phyloP scores from a whole-genome alignment of 352 stramenopile species.

The Phytophthora gonapodyides region DNA sequence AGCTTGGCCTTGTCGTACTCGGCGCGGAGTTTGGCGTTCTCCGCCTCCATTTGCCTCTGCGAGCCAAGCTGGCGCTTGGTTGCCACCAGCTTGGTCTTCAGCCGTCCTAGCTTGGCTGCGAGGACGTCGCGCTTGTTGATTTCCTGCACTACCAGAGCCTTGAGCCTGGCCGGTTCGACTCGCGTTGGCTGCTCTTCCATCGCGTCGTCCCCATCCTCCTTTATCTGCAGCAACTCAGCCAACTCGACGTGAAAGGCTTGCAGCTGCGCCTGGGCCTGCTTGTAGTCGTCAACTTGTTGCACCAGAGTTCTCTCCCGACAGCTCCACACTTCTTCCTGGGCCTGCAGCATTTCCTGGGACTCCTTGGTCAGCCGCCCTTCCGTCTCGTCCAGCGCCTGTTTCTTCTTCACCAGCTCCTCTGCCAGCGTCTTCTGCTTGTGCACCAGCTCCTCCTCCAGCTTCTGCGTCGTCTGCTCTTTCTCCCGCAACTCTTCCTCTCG shows the following conservation, averaged over 20 bases:
- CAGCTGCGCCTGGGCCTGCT: constrained; percentile 27
- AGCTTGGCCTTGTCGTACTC: constrained; percentile 67
- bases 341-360: constrained; percentile 36
- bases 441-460: constrained; percentile 37
- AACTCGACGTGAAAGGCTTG: constrained; percentile 48
- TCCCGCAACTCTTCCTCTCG: constrained; percentile 16
- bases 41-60: constrained; percentile 48
- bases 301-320: constrained; percentile 29
- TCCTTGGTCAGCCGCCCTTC: constrained; percentile 30
- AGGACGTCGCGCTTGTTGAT: constrained; percentile 35
- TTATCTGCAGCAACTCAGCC: constrained; percentile 34
- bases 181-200: constrained; percentile 11
- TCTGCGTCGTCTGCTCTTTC: constrained; percentile 18
- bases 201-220: not conserved
- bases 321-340: constrained; percentile 39
- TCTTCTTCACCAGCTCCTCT: constrained; percentile 34
- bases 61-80: constrained; percentile 46
- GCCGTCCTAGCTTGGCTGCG: constrained; percentile 28
- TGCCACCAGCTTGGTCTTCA: constrained; percentile 34
- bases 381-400: constrained; percentile 23
- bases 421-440: constrained; percentile 36
- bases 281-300: constrained; percentile 20
- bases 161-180: constrained; percentile 40
- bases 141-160: constrained; percentile 42
- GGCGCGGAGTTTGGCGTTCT: constrained; percentile 58